Base-by-base conservation (phyloP, 73 alveolate species). In the Paramecium caudatum region DNA sequence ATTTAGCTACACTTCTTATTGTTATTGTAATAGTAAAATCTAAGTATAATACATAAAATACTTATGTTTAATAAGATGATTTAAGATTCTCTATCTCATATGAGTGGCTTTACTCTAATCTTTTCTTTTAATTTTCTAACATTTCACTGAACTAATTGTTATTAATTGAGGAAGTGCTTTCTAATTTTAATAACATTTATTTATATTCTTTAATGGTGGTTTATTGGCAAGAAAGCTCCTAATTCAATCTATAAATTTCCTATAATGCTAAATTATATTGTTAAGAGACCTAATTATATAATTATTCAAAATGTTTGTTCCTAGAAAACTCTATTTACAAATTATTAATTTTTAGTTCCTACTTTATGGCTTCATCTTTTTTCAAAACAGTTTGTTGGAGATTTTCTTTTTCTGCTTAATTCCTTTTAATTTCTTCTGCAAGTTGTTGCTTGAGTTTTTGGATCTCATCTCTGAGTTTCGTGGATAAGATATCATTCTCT, bases 131-230 rank as follows among this genome's bases (percentile, higher is more conserved):
- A 7, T 55, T 55, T 9, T 55, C 80, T 43, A 55, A 27, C 80
- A 55, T 55, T 55, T 55, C 46, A 55, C 80, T 55, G 7, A 55
- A 55, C 30, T 55, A 55, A 37, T 27, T 23, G 30, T 55, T 55
- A 23, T 55, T 55, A 27, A 43, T 55, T 55, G 23, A 27, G 17
- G 80, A 55, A 21, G 23, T 37, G 3, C 23, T 27, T 55, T 55
- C 80, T 55, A 55, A 55, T 8, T 55, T 55, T n/a, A 27, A 37
- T 55, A 55, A 21, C 30, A 55, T 4, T 7, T 5, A 37, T 8
- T 55, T 43, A 27, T 55, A 23, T 23, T 55, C 80, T 55, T 17
- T 55, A 10, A 55, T 55, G 0, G 80, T 55, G 30, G 23, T 21
- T 27, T 55, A 27, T 55, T 55, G 30, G 30, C 46, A 19, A 27